Conservation (phyloP, 306 rosid genomes). For the Herpetospermum pedunculosum region DNA sequence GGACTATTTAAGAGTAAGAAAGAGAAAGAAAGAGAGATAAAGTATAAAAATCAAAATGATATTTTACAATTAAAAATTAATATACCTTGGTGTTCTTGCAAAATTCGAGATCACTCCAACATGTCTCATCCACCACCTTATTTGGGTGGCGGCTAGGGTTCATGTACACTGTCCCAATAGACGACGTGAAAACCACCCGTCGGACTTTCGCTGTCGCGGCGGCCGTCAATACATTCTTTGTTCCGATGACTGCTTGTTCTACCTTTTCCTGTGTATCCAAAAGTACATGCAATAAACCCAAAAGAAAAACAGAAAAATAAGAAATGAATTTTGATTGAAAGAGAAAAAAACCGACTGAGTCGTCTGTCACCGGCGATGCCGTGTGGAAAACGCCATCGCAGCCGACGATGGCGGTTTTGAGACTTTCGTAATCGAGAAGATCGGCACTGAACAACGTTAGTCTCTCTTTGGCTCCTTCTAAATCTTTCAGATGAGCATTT, state of each 20-base stretch:
- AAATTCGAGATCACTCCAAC: conserved; percentile 80
- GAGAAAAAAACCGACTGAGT: too few species aligned
- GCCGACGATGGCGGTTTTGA: conserved; percentile 42
- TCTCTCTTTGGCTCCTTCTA: conserved; percentile 78
- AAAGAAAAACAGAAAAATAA: too few species aligned
- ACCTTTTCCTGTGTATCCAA: conserved; percentile 69
- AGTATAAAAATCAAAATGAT: too few species aligned
- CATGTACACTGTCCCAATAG: conserved; percentile 79
- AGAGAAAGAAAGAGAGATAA: too few species aligned
- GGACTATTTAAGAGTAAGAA: too few species aligned
- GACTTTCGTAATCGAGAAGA: conserved; percentile 56
- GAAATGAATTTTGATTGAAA: too few species aligned
- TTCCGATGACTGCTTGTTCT: conserved; percentile 67
- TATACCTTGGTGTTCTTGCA: conserved; percentile 84
- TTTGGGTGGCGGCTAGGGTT: conserved; percentile 52
- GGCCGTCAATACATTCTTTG: conserved; percentile 51
- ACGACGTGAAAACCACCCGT: conserved; percentile 88
- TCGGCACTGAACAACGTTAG: conserved; percentile 62
- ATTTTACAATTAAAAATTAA: too few species aligned
- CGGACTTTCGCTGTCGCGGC: conserved; percentile 58
- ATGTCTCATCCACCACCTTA: conserved; percentile 57
- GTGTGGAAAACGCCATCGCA: conserved; percentile 79
- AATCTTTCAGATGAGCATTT: conserved; percentile 61
- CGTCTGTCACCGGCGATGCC: conserved; percentile 81
- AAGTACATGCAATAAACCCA: too few species aligned